Evolutionary conservation across 2,329 filamentous ascomycete species (phyloP), one percentile per base, ranked within the genome.

Genomic region (Pseudocercospora eumusae): DNA sequence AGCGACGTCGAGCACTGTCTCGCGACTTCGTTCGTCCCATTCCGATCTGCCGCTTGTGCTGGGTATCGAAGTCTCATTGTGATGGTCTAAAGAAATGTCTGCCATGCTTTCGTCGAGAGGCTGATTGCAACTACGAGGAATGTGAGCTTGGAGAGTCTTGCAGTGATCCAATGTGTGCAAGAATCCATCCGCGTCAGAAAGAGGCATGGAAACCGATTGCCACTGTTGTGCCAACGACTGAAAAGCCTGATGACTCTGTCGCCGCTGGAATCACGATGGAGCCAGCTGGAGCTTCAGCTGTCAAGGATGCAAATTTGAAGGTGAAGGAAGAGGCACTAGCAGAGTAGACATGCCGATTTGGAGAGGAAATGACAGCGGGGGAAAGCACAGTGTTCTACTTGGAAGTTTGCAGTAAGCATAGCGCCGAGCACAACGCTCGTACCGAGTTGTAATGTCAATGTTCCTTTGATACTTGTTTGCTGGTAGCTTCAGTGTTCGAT

Each of bases 81-180:
- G 50, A 54, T 8, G 50, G 50, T 9, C 50, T n/a, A 13, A 31
- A 21, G 27, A 54, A 54, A 18, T 54, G 50, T 36, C 15, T 54
- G 23, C n/a, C 50, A n/a, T 54, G 50, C 21, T 31, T 18, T 10
- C 50, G 50, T 18, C 50, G 50, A n/a, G 50, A 36, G 13, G 50
- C 50, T 9, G 50, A 31, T n/a, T 54, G 50, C 50, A 54, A 33
- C n/a, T 54, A 54, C 50, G 50, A 54, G 50, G 50, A 31, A 4
- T 54, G 50, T 23, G 10, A 21, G 50, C 27, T 31, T n/a, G 50
- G 50, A 54, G 27, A 54, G 15, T 31, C 23, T 13, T 54, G 50
- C 27, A 23, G 25, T 15, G 47, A 50, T 27, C 21, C 25, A 15
- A 21, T 54, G 25, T 54, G 50, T 21, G 28, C 50, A 18, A 18